Percentiles rank a stretch among this genome's conserved stretches.
Evolutionary conservation across 108 stramenopile species (phyloP).

Genomic region (Pseudonitzschia pungens): DNA sequence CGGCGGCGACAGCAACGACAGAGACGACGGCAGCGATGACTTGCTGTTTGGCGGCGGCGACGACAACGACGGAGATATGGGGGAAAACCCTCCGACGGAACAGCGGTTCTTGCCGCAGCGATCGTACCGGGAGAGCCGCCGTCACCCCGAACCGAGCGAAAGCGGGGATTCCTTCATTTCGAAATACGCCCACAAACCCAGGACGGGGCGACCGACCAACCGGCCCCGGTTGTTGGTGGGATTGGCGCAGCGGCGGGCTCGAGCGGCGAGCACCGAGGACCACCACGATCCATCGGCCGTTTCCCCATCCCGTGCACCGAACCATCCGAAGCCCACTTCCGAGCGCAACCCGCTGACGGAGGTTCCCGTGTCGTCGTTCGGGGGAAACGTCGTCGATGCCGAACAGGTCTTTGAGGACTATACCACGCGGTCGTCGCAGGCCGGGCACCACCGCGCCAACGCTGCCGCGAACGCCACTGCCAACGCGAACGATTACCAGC

Average conservation of each 20-base stretch:
- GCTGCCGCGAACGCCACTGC: too few relatives aligned
- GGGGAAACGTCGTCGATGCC: neutral
- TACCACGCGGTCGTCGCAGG: neutral
- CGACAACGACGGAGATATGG: neutral
- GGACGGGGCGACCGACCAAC: constrained; percentile 4
- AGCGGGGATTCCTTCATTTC: constrained; percentile 21
- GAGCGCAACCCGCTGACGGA: neutral
- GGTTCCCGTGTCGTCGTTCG: neutral
- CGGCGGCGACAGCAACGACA: too few relatives aligned
- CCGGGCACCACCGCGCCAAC: constrained; percentile 6
- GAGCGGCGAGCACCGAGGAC: neutral
- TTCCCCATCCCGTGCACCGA: too few relatives aligned
- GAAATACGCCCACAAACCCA: constrained; percentile 18
- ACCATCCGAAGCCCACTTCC: too few relatives aligned
- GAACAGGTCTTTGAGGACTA: neutral
- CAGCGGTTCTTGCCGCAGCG: constrained; percentile 34
- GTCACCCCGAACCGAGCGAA: neutral
- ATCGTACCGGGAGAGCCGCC: neutral
- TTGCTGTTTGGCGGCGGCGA: constrained; percentile 28
- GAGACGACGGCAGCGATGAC: neutral
- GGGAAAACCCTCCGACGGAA: neutral
- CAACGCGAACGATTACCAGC: constrained; percentile 24
- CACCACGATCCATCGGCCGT: neutral
- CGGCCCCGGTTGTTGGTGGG: constrained; percentile 19
- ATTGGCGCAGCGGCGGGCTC: neutral